phyloP scores from a whole-genome alignment of 1,284 basidiomycete genomes.

The Leucoagaricus sp. region DNA sequence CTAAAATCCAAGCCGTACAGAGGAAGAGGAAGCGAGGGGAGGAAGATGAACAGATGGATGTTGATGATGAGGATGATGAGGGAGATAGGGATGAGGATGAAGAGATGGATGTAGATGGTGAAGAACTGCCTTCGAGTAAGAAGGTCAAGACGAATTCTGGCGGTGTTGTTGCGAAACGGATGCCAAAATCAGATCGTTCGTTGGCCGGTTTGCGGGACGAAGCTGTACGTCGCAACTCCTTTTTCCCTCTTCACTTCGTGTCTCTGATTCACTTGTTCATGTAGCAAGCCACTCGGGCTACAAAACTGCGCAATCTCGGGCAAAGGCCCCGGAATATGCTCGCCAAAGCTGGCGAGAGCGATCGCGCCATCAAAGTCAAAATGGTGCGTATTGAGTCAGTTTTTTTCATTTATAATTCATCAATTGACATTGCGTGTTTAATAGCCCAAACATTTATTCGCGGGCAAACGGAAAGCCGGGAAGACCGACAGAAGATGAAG shows the following conservation, averaged over 20 bases:
- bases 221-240: slow-evolving; percentile 45
- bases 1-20: slow-evolving; percentile 74
- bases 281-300: slow-evolving; percentile 81
- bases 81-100: slow-evolving; percentile 42
- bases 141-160: slow-evolving; percentile 72
- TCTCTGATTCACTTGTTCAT: slow-evolving; percentile 16
- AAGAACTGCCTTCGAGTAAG: slow-evolving; percentile 37
- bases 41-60: slow-evolving; percentile 46
- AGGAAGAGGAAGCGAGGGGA: slow-evolving; percentile 79
- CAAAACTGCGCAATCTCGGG: slow-evolving; percentile 80
- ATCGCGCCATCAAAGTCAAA: slow-evolving; percentile 79
- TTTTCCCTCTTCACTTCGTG: neutral
- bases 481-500: slow-evolving; percentile 80
- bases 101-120: slow-evolving; percentile 70
- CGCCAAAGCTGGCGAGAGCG: slow-evolving; percentile 88
- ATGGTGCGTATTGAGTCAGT: slow-evolving; percentile 56
- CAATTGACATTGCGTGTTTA: slow-evolving; percentile 10
- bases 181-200: slow-evolving; percentile 72
- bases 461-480: slow-evolving; percentile 88
- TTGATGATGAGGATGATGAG: slow-evolving; percentile 56
- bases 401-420: neutral
- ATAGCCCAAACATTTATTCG: slow-evolving; percentile 85
- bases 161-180: slow-evolving; percentile 51
- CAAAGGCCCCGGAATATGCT: slow-evolving; percentile 85
- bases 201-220: slow-evolving; percentile 80